Conservation (phyloP, 75 land plant species). For the Pseudotsuga menziesii region DNA sequence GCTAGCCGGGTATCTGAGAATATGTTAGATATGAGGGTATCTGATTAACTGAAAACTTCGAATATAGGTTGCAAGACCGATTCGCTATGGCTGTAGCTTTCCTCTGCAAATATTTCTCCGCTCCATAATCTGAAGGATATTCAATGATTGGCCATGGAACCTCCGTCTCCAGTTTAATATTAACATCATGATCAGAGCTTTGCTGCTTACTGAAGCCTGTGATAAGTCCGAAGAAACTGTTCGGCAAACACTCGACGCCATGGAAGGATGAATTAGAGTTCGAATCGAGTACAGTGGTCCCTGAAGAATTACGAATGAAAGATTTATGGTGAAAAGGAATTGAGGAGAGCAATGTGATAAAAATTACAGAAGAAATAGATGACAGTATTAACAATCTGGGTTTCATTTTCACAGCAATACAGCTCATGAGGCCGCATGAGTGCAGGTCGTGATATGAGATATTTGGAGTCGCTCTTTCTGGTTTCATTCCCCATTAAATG, state of each 20-base stretch:
- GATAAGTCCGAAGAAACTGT: background rate
- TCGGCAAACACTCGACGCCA: background rate
- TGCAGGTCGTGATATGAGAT: too few relatives aligned
- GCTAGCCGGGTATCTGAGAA: too few relatives aligned
- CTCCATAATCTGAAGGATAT: constrained; percentile 5
- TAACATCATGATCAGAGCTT: background rate
- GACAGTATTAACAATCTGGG: background rate
- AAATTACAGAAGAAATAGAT: background rate
- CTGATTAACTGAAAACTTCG: background rate
- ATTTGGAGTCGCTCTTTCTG: too few relatives aligned
- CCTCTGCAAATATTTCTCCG: constrained; percentile 1
- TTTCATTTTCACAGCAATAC: background rate
- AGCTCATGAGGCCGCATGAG: too few relatives aligned
- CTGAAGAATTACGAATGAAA: too few relatives aligned
- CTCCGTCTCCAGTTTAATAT: background rate
- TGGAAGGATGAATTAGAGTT: too few relatives aligned
- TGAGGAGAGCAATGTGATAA: background rate
- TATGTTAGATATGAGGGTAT: background rate
- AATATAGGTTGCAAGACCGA: background rate
- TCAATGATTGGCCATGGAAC: background rate
- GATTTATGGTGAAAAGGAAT: too few relatives aligned
- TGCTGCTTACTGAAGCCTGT: background rate
- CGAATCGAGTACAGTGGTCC: background rate
- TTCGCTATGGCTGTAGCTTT: background rate
- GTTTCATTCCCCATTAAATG: too few relatives aligned